These are phyloP conservation scores for Phytophthora tubulina DNA, from an alignment of 352 stramenopile species.

Conservation along the genomic window DNA sequence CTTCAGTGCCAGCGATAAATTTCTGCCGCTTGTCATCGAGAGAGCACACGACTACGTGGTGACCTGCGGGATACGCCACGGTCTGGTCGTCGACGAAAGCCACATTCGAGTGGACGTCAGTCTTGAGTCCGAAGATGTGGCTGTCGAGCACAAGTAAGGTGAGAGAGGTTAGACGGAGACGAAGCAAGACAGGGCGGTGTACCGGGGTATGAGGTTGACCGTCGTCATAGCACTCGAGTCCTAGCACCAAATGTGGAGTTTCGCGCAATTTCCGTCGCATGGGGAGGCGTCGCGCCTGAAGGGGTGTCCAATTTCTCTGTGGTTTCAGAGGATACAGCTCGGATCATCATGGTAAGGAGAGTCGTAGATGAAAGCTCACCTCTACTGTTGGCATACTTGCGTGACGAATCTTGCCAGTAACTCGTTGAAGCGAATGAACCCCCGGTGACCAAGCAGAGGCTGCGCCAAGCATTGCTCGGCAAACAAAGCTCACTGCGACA, in stretches of 20 bases:
- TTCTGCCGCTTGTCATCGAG: constrained; percentile 93
- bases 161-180: constrained; percentile 2
- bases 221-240: constrained; percentile 39
- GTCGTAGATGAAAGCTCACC: no score
- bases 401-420: no score
- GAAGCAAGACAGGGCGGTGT: constrained; percentile 1
- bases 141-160: constrained; percentile 32
- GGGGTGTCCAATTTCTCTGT: constrained; percentile 5
- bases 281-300: constrained; percentile 7
- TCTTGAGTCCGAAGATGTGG: constrained; percentile 93
- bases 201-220: constrained; percentile 56
- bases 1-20: constrained; percentile 86
- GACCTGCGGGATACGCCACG: constrained; percentile 87
- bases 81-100: constrained; percentile 89
- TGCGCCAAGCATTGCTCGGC: no score
- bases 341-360: background rate
- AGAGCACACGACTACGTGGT: constrained; percentile 89
- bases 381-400: no score
- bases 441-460: no score
- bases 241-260: constrained; percentile 2
- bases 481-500: no score
- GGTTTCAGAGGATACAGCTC: background rate
- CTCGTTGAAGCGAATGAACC: no score
- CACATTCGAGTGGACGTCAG: constrained; percentile 83
- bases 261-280: background rate